Evolutionary conservation across 2,329 filamentous ascomycete species (phyloP).

Genomic region (Talaromyces funiculosus): DNA sequence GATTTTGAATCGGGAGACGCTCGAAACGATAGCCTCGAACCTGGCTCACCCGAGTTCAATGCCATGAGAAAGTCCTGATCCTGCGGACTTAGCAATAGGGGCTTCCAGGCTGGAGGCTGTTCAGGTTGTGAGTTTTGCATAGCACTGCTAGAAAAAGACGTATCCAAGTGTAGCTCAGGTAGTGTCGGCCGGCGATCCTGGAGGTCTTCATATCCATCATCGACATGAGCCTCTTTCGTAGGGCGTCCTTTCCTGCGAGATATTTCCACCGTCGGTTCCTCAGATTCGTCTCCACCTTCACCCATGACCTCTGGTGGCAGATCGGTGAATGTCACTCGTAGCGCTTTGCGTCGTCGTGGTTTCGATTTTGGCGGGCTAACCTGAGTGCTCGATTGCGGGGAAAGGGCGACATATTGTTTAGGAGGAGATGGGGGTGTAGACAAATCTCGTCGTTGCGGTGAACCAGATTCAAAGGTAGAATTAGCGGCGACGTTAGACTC

Average conservation of each 20-base stretch:
- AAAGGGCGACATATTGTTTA: slow-evolving; percentile 16
- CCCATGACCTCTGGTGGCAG: slow-evolving; percentile 76
- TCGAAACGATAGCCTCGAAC: slow-evolving; percentile 36
- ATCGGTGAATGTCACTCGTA: slow-evolving; percentile 69
- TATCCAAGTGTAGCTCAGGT: slow-evolving; percentile 30
- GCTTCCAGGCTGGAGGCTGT: slow-evolving; percentile 21
- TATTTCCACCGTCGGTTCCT: slow-evolving; percentile 66
- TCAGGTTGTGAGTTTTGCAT: slow-evolving; percentile 4
- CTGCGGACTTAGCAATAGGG: slow-evolving; percentile 29
- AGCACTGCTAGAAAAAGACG: slow-evolving; percentile 24
- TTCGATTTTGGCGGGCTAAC: slow-evolving; percentile 28
- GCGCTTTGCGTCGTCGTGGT: slow-evolving; percentile 55
- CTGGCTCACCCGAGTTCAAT: slow-evolving; percentile 23
- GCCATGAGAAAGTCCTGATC: slow-evolving; percentile 35
- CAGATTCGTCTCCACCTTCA: slow-evolving; percentile 82
- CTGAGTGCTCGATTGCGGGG: neutral
- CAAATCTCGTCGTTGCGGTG: slow-evolving; percentile 27
- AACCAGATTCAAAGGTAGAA: neutral
- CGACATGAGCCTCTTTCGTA: neutral
- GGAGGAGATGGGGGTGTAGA: slow-evolving; percentile 17
- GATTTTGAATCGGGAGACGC: slow-evolving; percentile 38
- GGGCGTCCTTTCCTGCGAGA: slow-evolving; percentile 41
- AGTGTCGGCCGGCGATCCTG: slow-evolving; percentile 17
- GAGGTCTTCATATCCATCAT: slow-evolving; percentile 10
- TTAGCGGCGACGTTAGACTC: slow-evolving; percentile 18